These are phyloP conservation scores for Dunaliella primolecta DNA, from an alignment of 139 green algal species.

Conservation along the genomic window DNA sequence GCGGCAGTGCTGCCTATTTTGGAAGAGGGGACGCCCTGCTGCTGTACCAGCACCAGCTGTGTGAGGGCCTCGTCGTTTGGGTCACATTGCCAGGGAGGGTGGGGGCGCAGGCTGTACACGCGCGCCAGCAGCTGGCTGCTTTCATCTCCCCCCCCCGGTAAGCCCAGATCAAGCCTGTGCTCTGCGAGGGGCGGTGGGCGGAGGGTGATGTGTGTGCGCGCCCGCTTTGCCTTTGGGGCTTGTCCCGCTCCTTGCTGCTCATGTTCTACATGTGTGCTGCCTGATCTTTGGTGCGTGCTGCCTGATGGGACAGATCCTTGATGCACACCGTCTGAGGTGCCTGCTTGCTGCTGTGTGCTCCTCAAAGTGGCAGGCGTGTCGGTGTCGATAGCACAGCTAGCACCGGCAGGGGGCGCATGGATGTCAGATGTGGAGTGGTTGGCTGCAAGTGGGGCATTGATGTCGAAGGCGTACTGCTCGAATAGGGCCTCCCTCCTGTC, in stretches of 20 bases:
- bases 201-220: not conserved
- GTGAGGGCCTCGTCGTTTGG: conserved; percentile 29
- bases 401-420: not conserved
- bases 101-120: not conserved
- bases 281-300: no score
- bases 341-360: not conserved
- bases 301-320: no score
- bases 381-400: not conserved
- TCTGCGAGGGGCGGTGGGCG: no score
- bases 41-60: conserved; percentile 14
- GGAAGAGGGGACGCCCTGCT: not conserved
- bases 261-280: no score
- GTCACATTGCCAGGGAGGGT: conserved; percentile 38
- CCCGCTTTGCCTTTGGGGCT: not conserved
- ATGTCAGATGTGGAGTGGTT: not conserved
- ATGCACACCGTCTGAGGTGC: no score
- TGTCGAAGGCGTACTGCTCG: conserved; percentile 69
- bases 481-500: conserved; percentile 56
- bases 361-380: not conserved
- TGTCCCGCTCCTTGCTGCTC: not conserved
- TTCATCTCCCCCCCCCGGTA: not conserved
- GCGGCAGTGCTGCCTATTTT: not conserved
- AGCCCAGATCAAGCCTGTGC: no score
- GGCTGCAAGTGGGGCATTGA: conserved; percentile 19
- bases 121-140: not conserved